Percentiles rank a stretch among this genome's conserved stretches.
Conservation (phyloP, 2,329 filamentous ascomycete genomes). For the Colletotrichum agaves region DNA sequence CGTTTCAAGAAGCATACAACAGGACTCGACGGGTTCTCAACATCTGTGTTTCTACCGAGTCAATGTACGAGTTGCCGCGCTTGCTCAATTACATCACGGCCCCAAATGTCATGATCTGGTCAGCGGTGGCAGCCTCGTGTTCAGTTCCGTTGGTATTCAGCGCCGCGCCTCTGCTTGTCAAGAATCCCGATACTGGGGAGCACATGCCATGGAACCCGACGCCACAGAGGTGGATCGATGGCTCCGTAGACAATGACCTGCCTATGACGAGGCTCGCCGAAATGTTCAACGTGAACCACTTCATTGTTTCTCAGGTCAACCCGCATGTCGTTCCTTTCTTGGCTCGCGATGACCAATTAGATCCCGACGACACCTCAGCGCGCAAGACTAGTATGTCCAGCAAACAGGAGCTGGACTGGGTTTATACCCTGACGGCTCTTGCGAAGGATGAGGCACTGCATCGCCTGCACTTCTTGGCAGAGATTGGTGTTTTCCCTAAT, state of each 20-base stretch:
- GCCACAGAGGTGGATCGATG: constrained; percentile 90
- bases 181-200: constrained; percentile 83
- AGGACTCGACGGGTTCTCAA: constrained; percentile 92
- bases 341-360: constrained; percentile 74
- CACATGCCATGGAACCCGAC: constrained; percentile 87
- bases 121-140: constrained; percentile 94
- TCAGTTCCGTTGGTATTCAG: constrained; percentile 90
- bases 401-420: constrained; percentile 64
- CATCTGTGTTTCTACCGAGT: constrained; percentile 90
- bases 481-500: constrained; percentile 84
- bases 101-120: constrained; percentile 96
- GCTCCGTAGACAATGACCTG: constrained; percentile 92
- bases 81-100: constrained; percentile 93
- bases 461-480: constrained; percentile 81
- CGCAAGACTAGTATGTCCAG: constrained; percentile 40
- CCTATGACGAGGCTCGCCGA: constrained; percentile 90
- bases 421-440: constrained; percentile 75
- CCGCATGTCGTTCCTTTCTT: constrained; percentile 92
- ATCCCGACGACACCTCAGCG: constrained; percentile 47
- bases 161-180: constrained; percentile 81
- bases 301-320: constrained; percentile 97
- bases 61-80: constrained; percentile 85
- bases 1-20: constrained; percentile 96
- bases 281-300: constrained; percentile 98
- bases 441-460: constrained; percentile 85